Percentiles rank a stretch among this genome's conserved stretches.
phyloP scores from a whole-genome alignment of 2,329 filamentous ascomycete species.

The Colletotrichum lupini region DNA sequence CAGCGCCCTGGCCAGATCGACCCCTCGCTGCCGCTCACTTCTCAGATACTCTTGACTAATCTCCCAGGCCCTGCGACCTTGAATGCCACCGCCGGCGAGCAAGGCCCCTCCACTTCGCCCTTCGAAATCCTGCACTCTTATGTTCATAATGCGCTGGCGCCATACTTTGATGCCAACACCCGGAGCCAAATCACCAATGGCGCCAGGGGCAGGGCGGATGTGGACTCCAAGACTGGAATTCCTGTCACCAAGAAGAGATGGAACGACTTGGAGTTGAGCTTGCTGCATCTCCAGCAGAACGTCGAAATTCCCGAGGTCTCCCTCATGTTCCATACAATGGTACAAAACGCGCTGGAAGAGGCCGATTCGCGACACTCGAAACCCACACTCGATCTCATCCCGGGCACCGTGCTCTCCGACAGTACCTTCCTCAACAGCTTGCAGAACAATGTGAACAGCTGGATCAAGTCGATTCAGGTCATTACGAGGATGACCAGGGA shows the following conservation, averaged over 20 bases:
- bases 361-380: slow-evolving; percentile 74
- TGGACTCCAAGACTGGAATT: slow-evolving; percentile 93
- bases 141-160: slow-evolving; percentile 89
- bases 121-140: slow-evolving; percentile 94
- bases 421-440: slow-evolving; percentile 93
- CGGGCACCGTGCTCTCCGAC: slow-evolving; percentile 81
- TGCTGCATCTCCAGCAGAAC: slow-evolving; percentile 95
- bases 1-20: slow-evolving; percentile 84
- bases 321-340: slow-evolving; percentile 86
- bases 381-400: slow-evolving; percentile 83
- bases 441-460: slow-evolving; percentile 93
- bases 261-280: slow-evolving; percentile 89
- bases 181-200: slow-evolving; percentile 77
- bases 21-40: slow-evolving; percentile 81
- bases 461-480: slow-evolving; percentile 98
- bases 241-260: slow-evolving; percentile 98
- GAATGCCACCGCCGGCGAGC: slow-evolving; percentile 73
- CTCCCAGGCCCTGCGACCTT: slow-evolving; percentile 83
- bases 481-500: slow-evolving; percentile 96
- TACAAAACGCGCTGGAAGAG: slow-evolving; percentile 86
- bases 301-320: slow-evolving; percentile 96
- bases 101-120: slow-evolving; percentile 80
- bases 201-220: slow-evolving; percentile 79
- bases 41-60: slow-evolving; percentile 93
- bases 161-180: slow-evolving; percentile 97